Base-by-base conservation (phyloP, 1,284 basidiomycete species). In the Neolentinus lepideus region DNA sequence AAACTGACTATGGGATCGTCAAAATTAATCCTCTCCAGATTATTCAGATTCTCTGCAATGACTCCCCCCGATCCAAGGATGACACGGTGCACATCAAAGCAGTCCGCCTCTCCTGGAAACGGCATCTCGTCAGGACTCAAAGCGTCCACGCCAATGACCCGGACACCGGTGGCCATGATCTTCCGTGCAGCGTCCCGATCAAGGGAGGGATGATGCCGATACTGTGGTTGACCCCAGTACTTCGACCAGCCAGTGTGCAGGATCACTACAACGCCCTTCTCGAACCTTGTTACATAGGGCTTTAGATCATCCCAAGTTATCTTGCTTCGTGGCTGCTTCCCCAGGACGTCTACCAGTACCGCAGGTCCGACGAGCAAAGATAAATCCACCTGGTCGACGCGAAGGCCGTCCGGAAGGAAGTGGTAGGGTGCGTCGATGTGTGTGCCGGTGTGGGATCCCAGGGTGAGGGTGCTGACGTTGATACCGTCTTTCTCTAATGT, bases 71-170 rank as follows among this genome's bases (percentile, higher is more conserved):
- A 14, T n/a, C 54, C 56, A n/a, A 62, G 56, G 6, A 62, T 52
- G 22, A 48, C 54, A 9, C 57, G 31, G 51, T 62, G 60, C 22
- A 56, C 60, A 27, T 43, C 51, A 45, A 57, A 60, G 33, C 35
- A 35, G 10, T 52, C 52, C 19, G 31, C 19, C 47, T 29, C 47
- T 26, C 27, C 47, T 9, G 12, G 14, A 26, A 50, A 11, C 6
- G 48, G 31, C 2, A 57, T 60, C 36, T 62, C 63, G 25, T 66
- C 65, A 75, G 79, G 38, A 31, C 59, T 61, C 52, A 64, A 52
- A 29, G 59, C 56, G 55, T 65, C 64, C 48, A 66, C 61, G 35
- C 56, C 63, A 11, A 65, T 51, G 9, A 63, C 60, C 22, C 60
- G 58, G 27, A 64, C 58, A 2, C 65, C 65, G 16, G 56, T 36